phyloP scores from a whole-genome alignment of 2,329 filamentous ascomycete species.

The Bipolaris gigantea region DNA sequence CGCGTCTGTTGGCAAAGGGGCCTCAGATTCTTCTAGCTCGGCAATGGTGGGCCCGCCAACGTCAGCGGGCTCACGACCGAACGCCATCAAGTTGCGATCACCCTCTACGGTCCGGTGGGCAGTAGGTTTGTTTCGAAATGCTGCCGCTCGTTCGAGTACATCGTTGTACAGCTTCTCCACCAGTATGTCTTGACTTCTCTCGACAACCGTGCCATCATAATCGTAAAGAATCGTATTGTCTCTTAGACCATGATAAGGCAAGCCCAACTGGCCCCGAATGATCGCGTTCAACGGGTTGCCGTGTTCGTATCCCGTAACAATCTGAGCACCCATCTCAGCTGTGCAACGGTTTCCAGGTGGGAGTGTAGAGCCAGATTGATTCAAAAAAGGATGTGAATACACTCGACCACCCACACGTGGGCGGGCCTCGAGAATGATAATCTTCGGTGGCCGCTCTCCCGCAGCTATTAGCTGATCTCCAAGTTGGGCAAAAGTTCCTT shows the following conservation, averaged over 20 bases:
- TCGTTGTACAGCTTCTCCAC: conserved; percentile 95
- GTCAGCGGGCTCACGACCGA: conserved; percentile 71
- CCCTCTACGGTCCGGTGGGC: conserved; percentile 75
- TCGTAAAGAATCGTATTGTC: conserved; percentile 89
- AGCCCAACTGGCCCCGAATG: conserved; percentile 83
- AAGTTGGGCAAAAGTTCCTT: conserved; percentile 82
- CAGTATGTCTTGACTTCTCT: conserved; percentile 74
- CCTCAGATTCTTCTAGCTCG: conserved; percentile 70
- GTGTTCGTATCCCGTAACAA: conserved; percentile 93
- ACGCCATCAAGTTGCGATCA: conserved; percentile 77
- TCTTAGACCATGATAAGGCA: conserved; percentile 81
- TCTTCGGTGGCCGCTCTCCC: conserved; percentile 69
- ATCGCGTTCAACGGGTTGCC: conserved; percentile 93
- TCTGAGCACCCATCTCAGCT: conserved; percentile 97
- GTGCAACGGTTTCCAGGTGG: conserved; percentile 66
- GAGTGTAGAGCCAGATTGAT: conserved; percentile 59
- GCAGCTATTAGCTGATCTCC: conserved; percentile 65
- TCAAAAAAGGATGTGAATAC: conserved; percentile 75
- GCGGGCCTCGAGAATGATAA: conserved; percentile 84
- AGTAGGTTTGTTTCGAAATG: conserved; percentile 79
- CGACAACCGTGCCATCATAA: conserved; percentile 73
- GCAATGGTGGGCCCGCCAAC: conserved; percentile 67
- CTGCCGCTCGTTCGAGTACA: conserved; percentile 85
- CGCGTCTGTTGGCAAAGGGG: conserved; percentile 53
- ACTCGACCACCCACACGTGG: conserved; percentile 87